Percentiles rank a stretch among this genome's conserved stretches.
phyloP scores from a whole-genome alignment of 345 rosid species.

The Turnera subulata region DNA sequence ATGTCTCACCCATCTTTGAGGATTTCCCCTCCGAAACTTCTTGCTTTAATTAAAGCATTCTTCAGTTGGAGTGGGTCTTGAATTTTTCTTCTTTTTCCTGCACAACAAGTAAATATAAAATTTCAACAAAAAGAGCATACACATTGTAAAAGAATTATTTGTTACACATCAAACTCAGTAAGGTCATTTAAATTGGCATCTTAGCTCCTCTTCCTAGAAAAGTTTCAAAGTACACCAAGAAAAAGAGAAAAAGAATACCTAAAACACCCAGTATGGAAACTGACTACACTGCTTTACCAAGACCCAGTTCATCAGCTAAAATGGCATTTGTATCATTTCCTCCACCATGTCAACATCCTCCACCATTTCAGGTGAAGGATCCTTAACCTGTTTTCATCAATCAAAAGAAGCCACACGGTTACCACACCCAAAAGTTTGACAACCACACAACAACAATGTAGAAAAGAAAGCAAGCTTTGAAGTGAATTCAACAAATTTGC shows the following conservation, averaged over 20 bases:
- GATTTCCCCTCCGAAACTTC: too few species aligned
- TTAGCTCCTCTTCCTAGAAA: too few species aligned
- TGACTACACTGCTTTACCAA: constrained; percentile 99
- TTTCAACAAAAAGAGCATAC: too few species aligned
- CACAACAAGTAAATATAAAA: too few species aligned
- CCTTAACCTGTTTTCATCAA: constrained; percentile 68
- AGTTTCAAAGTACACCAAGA: too few species aligned
- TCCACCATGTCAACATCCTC: constrained; percentile 93
- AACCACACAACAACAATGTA: neutral
- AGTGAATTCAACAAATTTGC: constrained; percentile 3
- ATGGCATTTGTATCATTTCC: constrained; percentile 99
- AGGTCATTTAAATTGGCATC: too few species aligned
- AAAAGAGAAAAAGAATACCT: constrained; percentile 62
- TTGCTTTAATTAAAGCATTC: too few species aligned
- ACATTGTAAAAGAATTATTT: too few species aligned
- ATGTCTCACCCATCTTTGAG: too few species aligned
- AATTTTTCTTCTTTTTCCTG: too few species aligned
- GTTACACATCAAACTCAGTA: too few species aligned
- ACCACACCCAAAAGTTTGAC: constrained; percentile 1
- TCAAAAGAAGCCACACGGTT: constrained; percentile 5
- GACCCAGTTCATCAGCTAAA: constrained; percentile 99
- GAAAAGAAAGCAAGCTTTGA: constrained; percentile 6
- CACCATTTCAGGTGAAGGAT: constrained; percentile 90
- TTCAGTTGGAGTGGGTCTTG: too few species aligned
- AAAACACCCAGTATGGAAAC: constrained; percentile 98